Evolutionary conservation across 1,284 basidiomycete species (phyloP).

Genomic region (Malassezia pachydermatis): DNA sequence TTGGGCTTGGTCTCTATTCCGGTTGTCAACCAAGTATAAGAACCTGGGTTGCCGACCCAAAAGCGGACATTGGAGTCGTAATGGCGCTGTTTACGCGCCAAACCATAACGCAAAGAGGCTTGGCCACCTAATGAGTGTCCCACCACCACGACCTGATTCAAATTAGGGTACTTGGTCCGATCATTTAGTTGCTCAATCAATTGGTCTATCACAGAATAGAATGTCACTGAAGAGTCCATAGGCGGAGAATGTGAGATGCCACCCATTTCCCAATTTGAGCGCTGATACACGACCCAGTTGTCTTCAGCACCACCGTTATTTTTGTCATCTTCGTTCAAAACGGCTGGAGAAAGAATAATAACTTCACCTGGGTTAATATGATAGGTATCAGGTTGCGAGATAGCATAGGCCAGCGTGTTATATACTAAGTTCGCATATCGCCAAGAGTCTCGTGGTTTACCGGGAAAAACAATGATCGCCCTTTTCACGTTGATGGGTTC

Average conservation of each 20-base stretch:
- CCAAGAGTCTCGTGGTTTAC: conserved; percentile 40
- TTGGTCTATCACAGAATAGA: conserved; percentile 32
- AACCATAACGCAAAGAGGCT: conserved; percentile 29
- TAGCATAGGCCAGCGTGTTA: conserved; percentile 26
- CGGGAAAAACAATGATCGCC: conserved; percentile 32
- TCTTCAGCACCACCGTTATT: conserved; percentile 22
- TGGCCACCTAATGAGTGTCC: conserved; percentile 45
- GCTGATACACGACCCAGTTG: conserved; percentile 6
- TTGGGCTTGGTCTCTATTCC: conserved; percentile 5
- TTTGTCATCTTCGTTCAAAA: conserved; percentile 31
- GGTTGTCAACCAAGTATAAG: conserved; percentile 31
- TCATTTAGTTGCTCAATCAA: conserved; percentile 32
- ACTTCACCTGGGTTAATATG: conserved; percentile 20
- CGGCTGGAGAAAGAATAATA: conserved; percentile 28
- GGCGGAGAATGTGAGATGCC: conserved; percentile 23
- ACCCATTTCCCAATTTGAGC: conserved; percentile 36
- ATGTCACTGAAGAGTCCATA: conserved; percentile 21
- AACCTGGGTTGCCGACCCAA: conserved; percentile 44
- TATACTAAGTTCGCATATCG: conserved; percentile 36
- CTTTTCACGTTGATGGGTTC: conserved; percentile 28
- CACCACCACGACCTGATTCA: conserved; percentile 39
- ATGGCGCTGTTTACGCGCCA: conserved; percentile 30
- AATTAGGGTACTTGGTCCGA: conserved; percentile 29
- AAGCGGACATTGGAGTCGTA: conserved; percentile 37
- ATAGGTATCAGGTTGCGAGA: conserved; percentile 13